Base-by-base conservation (phyloP, 805 yeast genomes). In the Lipomyces oligophaga region DNA sequence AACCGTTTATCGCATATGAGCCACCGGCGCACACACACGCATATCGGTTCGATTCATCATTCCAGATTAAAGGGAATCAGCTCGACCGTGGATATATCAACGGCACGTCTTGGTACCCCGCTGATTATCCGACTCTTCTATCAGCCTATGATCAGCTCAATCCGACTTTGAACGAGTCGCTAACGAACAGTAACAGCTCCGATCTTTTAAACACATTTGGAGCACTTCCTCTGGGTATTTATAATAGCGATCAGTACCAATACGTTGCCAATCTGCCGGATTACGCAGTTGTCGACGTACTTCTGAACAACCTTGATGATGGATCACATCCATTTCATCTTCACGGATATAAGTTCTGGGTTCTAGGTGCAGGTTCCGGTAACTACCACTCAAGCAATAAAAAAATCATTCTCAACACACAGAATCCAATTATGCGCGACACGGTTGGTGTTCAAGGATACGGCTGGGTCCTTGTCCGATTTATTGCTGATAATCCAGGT, bases 311-410 rank as follows among this genome's bases (percentile, higher is more conserved):
- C 66, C 67, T 67, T 51, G 95, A 85, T 65, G 80, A 89, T 11
- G 96, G 94, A 63, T 81, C 76, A 51, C 96, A 89, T 70, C 96
- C 97, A 18, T 86, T 88, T 83, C 97, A 88, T 71, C 72, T 88
- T 61, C 97, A 88, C 67, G 97, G 97, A 46, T 85, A 82, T 65
- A 77, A 67, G 41, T 86, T 87, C 80, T 95, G 89, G 74, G 73
- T 83, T 5, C 63, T 86, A 54, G 82, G 77, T 41, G 59, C 73
- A 4, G 85, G 75, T 58, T 73, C 78, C 58, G 73, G 77, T n/a
- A 64, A 72, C 41, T 70, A 69, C 52, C 66, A 67, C 41, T 59
- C 62, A 2, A 8, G 20, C 64, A 63, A 6, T 67, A 67, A 51
- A 86, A 89, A 43, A 76, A 76, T 37, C 67, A 71, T 59, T 86